Evolutionary conservation across 2,329 filamentous ascomycete species (phyloP).

Genomic region (Reticulascus tulasneorum): DNA sequence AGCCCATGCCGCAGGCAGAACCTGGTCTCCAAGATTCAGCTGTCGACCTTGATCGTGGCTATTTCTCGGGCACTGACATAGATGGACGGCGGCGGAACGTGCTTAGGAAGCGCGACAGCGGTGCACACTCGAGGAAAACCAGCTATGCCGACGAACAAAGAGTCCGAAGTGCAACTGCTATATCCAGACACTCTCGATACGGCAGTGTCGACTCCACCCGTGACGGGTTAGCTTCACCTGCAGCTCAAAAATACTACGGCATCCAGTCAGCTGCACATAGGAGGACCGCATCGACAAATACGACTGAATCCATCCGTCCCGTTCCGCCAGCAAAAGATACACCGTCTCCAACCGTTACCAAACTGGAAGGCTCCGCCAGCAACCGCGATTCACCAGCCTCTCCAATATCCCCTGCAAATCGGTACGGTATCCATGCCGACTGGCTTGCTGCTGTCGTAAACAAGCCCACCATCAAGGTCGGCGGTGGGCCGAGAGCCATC

Average conservation of each 20-base stretch:
- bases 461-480: slow-evolving; percentile 46
- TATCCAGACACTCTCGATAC: slow-evolving; percentile 71
- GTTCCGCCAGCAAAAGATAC: slow-evolving; percentile 50
- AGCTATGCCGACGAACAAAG: slow-evolving; percentile 75
- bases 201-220: slow-evolving; percentile 73
- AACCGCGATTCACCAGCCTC: slow-evolving; percentile 36
- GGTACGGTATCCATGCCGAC: slow-evolving; percentile 46
- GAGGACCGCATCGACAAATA: slow-evolving; percentile 58
- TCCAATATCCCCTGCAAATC: slow-evolving; percentile 37
- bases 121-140: slow-evolving; percentile 62
- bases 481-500: slow-evolving; percentile 72
- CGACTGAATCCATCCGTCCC: slow-evolving; percentile 51
- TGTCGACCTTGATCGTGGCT: slow-evolving; percentile 75
- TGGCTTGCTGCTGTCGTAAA: slow-evolving; percentile 50
- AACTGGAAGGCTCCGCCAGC: slow-evolving; percentile 48
- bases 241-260: slow-evolving; percentile 68
- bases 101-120: slow-evolving; percentile 72
- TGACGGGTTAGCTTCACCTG: slow-evolving; percentile 58
- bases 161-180: slow-evolving; percentile 59
- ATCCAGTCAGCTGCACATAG: slow-evolving; percentile 44
- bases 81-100: slow-evolving; percentile 74
- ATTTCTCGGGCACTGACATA: slow-evolving; percentile 85
- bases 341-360: slow-evolving; percentile 55
- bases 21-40: slow-evolving; percentile 38
- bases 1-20: slow-evolving; percentile 34